Conservation (phyloP, 1,139 yeast genomes). For the Pichia norvegensis region DNA sequence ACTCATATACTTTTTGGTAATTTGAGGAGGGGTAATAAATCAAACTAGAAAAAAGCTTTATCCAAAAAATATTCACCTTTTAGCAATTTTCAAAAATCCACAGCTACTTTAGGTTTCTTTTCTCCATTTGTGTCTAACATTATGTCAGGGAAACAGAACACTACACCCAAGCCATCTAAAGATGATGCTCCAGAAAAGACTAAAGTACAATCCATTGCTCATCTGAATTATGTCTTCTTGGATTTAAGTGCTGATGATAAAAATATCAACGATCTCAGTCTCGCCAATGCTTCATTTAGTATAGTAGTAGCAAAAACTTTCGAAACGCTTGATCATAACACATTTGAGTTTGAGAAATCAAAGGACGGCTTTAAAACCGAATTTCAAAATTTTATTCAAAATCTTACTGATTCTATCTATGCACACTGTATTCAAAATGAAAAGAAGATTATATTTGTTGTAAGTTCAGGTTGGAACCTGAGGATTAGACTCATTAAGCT, state of each 20-base stretch:
- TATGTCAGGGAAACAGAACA: background rate
- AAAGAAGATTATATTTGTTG: slow-evolving; percentile 57
- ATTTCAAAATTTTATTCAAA: slow-evolving; percentile 6
- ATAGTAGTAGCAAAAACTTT: slow-evolving; percentile 1
- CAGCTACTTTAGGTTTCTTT: background rate
- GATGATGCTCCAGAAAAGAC: background rate
- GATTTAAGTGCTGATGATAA: background rate
- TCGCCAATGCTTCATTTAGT: slow-evolving; percentile 3
- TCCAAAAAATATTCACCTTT: too few relatives aligned
- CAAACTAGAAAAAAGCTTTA: too few relatives aligned
- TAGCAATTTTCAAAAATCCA: too few relatives aligned
- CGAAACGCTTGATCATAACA: background rate
- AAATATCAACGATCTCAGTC: slow-evolving; percentile 5
- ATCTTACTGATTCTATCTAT: slow-evolving; percentile 8
- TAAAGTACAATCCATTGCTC: background rate
- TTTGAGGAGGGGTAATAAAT: too few relatives aligned
- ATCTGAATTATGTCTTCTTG: background rate
- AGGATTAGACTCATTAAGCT: slow-evolving; percentile 75
- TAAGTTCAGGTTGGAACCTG: slow-evolving; percentile 58
- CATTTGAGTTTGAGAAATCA: background rate
- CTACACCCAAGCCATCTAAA: background rate
- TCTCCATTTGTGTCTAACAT: background rate
- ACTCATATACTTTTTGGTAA: too few relatives aligned
- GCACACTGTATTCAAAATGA: slow-evolving; percentile 6
- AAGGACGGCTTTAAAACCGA: background rate